A percentile compares a stretch with the other conserved stretches of the same genome.
phyloP scores from a whole-genome alignment of 1,284 basidiomycete genomes.

The Cryptococcus hybrid region DNA sequence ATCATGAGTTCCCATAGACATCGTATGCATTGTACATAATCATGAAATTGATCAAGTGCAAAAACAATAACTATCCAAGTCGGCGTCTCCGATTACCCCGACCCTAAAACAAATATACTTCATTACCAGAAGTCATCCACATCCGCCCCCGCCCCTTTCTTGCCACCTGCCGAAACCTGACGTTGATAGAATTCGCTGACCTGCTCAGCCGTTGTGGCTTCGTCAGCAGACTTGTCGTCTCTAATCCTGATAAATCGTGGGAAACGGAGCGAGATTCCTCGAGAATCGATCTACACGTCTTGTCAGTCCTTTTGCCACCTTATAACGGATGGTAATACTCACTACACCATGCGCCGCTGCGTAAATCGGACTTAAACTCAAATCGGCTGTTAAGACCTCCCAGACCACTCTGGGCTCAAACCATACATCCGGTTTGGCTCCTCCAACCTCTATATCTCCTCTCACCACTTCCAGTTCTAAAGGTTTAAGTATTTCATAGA shows the following conservation, averaged over 20 bases:
- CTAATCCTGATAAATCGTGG: slow-evolving; percentile 89
- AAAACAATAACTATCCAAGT: too few relatives aligned
- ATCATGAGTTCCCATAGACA: too few relatives aligned
- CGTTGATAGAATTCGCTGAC: slow-evolving; percentile 94
- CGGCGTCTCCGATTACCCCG: too few relatives aligned
- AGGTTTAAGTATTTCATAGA: slow-evolving; percentile 77
- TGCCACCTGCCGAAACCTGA: slow-evolving; percentile 73
- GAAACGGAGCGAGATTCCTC: slow-evolving; percentile 93
- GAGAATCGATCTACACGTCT: slow-evolving; percentile 66
- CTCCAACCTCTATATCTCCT: slow-evolving; percentile 77
- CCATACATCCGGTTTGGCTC: slow-evolving; percentile 91
- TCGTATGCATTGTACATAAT: too few relatives aligned
- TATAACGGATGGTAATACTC: slow-evolving; percentile 41
- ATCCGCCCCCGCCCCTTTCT: slow-evolving; percentile 58
- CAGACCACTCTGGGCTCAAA: slow-evolving; percentile 94
- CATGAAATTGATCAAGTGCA: too few relatives aligned
- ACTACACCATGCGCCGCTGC: slow-evolving; percentile 95
- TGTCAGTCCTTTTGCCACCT: not conserved
- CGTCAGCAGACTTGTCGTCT: slow-evolving; percentile 89
- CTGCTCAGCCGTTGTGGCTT: slow-evolving; percentile 88
- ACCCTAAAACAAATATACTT: too few relatives aligned
- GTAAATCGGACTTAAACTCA: slow-evolving; percentile 95
- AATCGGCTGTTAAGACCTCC: slow-evolving; percentile 96
- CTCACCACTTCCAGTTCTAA: slow-evolving; percentile 65
- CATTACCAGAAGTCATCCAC: slow-evolving; percentile 76